A percentile compares a stretch with the other conserved stretches of the same genome.
Evolutionary conservation across 2,329 filamentous ascomycete species (phyloP).

Genomic region (Claviceps cyperi): DNA sequence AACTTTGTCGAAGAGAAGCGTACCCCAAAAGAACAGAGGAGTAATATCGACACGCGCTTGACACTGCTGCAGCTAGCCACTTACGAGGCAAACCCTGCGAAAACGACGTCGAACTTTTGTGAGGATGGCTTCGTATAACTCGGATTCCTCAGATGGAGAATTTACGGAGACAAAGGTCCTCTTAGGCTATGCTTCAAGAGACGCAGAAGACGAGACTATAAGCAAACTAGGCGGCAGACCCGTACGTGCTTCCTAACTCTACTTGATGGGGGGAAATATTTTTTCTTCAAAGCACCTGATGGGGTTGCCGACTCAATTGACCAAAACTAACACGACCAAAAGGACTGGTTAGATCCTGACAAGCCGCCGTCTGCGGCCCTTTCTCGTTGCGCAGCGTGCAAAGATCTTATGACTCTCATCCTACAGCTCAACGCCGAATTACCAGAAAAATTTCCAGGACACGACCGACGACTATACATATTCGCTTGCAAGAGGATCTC

Average conservation of each 20-base stretch:
- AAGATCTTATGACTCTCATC: conserved; percentile 66
- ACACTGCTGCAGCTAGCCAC: conserved; percentile 19
- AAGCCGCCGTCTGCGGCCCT: conserved; percentile 60
- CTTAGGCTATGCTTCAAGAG: conserved; percentile 74
- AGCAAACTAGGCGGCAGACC: conserved; percentile 80
- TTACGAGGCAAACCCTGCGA: neutral
- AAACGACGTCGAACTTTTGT: neutral
- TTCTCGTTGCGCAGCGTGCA: conserved; percentile 78
- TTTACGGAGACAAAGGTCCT: conserved; percentile 77
- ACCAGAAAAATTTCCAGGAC: conserved; percentile 69
- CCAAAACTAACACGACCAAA: conserved; percentile 1
- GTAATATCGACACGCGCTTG: conserved; percentile 19
- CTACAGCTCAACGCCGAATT: conserved; percentile 86
- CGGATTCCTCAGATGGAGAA: conserved; percentile 61
- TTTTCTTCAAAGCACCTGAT: neutral
- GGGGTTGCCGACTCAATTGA: neutral
- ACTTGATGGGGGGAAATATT: neutral
- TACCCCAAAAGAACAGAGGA: neutral
- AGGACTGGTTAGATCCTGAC: conserved; percentile 74
- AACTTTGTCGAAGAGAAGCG: neutral
- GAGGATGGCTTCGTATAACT: conserved; percentile 61
- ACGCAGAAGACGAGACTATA: conserved; percentile 65
- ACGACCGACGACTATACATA: conserved; percentile 79
- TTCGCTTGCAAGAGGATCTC: conserved; percentile 65
- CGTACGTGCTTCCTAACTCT: conserved; percentile 35